A percentile compares a stretch with the other conserved stretches of the same genome.
Evolutionary conservation across 2,329 filamentous ascomycete genomes (phyloP).

Genomic region (Monosporascus sp.): DNA sequence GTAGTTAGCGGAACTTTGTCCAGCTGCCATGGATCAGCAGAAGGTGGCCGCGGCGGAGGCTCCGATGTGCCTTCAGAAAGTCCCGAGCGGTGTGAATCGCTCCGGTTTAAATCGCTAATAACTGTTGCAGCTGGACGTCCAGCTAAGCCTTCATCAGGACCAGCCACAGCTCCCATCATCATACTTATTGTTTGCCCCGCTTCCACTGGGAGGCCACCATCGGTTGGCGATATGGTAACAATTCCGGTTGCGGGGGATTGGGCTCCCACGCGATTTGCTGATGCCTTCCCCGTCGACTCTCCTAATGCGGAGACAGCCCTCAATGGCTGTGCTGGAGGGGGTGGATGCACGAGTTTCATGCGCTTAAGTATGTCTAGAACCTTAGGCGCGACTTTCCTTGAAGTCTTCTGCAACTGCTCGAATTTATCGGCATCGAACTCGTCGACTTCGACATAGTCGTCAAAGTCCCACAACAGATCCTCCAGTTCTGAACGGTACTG

Average conservation of each 20-base stretch:
- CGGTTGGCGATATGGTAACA: slow-evolving; percentile 4
- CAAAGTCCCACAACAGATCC: slow-evolving; percentile 51
- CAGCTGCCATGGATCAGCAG: slow-evolving; percentile 39
- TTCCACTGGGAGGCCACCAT: slow-evolving; percentile 20
- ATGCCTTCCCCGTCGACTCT: slow-evolving; percentile 1
- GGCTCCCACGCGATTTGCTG: background rate
- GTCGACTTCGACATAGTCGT: slow-evolving; percentile 46
- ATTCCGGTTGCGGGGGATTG: background rate
- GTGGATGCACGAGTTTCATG: slow-evolving; percentile 42
- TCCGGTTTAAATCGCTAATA: slow-evolving; percentile 16
- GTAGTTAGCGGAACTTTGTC: slow-evolving; percentile 20
- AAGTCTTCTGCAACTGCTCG: slow-evolving; percentile 40
- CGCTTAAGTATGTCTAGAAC: slow-evolving; percentile 47
- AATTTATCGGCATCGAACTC: slow-evolving; percentile 48
- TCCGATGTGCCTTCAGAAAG: slow-evolving; percentile 20
- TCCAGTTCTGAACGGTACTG: slow-evolving; percentile 42
- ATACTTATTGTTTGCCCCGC: slow-evolving; percentile 18
- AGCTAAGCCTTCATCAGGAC: slow-evolving; percentile 17
- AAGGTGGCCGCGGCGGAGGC: slow-evolving; percentile 31
- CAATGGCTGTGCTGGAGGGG: slow-evolving; percentile 14
- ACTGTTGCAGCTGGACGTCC: slow-evolving; percentile 8
- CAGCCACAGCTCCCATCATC: slow-evolving; percentile 19
- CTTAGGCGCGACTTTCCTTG: slow-evolving; percentile 42
- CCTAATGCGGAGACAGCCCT: slow-evolving; percentile 8
- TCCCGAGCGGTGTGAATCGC: slow-evolving; percentile 18